phyloP scores from a whole-genome alignment of 495 filamentous ascomycete genomes.

The Tetracladium setigerum region DNA sequence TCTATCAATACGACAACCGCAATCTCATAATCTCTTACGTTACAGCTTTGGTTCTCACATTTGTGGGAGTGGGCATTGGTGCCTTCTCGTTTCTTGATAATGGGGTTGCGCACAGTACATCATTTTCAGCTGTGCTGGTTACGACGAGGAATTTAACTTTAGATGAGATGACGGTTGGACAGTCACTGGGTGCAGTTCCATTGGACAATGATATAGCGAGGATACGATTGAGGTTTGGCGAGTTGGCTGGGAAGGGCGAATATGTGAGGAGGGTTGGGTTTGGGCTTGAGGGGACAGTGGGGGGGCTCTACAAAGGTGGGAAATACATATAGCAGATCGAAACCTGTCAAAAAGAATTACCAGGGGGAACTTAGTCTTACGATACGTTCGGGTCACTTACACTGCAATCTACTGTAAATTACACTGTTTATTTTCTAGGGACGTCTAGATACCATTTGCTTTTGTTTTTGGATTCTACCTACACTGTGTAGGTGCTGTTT shows the following conservation, averaged over 20 bases:
- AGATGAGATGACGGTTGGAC: conserved; percentile 1
- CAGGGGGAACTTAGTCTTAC: too few species aligned
- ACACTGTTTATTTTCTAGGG: too few species aligned
- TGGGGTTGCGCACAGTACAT: conserved; percentile 6
- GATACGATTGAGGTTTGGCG: not conserved
- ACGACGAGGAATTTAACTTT: conserved; percentile 10
- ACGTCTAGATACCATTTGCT: too few species aligned
- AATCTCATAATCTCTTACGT: conserved; percentile 11
- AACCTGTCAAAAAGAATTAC: too few species aligned
- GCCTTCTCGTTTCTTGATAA: conserved; percentile 6
- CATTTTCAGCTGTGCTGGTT: conserved; percentile 12
- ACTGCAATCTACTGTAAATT: too few species aligned
- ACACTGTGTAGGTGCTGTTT: too few species aligned
- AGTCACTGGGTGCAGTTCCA: conserved; percentile 9
- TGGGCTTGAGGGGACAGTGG: too few species aligned
- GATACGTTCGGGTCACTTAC: too few species aligned
- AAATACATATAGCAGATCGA: too few species aligned
- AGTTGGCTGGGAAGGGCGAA: not conserved
- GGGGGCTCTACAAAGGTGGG: too few species aligned
- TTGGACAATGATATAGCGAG: conserved; percentile 2
- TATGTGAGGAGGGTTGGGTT: too few species aligned
- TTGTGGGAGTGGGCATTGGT: not conserved
- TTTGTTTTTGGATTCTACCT: too few species aligned
- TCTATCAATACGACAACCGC: conserved; percentile 12
- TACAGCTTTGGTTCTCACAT: not conserved